Conservation (phyloP, 352 stramenopile species). For the Hyaloperonospora brassicae region DNA sequence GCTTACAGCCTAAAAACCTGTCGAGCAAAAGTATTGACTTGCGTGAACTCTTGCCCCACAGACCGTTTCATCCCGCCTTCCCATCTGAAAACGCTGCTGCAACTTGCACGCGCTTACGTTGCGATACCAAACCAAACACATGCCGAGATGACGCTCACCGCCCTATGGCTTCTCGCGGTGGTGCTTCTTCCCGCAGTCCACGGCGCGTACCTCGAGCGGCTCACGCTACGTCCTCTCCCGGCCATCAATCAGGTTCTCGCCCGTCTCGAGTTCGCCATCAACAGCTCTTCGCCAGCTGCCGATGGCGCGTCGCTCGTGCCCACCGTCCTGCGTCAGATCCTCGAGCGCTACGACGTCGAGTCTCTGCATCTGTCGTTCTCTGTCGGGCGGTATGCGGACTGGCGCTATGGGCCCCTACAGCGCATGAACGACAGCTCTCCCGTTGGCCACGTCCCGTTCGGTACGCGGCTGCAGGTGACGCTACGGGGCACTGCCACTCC, state of each 20-base stretch:
- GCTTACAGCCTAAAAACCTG: too few relatives aligned
- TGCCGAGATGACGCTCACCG: conserved; percentile 7
- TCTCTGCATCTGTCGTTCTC: conserved; percentile 63
- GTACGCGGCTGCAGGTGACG: conserved; percentile 49
- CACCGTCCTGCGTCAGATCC: conserved; percentile 56
- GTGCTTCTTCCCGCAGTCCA: conserved; percentile 4
- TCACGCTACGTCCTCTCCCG: conserved; percentile 46
- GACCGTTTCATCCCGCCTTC: too few relatives aligned
- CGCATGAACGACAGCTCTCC: conserved; percentile 11
- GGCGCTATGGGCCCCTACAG: conserved; percentile 32
- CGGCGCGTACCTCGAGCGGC: conserved; percentile 38
- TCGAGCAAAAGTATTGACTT: too few relatives aligned
- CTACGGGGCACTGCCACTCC: conserved; percentile 25
- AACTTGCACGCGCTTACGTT: background rate
- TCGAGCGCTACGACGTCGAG: conserved; percentile 60
- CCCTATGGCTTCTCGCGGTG: conserved; percentile 16
- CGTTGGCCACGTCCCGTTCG: conserved; percentile 45
- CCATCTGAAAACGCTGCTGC: too few relatives aligned
- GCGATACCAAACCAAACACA: conserved; percentile 1
- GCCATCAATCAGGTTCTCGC: conserved; percentile 40
- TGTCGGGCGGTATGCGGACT: conserved; percentile 48
- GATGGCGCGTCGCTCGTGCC: conserved; percentile 31
- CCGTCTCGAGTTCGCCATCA: conserved; percentile 46
- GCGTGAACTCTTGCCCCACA: too few relatives aligned
- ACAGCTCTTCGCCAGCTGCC: conserved; percentile 5